Evolutionary conservation across 2,329 filamentous ascomycete species (phyloP).

Genomic region (Neodidymelliopsis sp.): DNA sequence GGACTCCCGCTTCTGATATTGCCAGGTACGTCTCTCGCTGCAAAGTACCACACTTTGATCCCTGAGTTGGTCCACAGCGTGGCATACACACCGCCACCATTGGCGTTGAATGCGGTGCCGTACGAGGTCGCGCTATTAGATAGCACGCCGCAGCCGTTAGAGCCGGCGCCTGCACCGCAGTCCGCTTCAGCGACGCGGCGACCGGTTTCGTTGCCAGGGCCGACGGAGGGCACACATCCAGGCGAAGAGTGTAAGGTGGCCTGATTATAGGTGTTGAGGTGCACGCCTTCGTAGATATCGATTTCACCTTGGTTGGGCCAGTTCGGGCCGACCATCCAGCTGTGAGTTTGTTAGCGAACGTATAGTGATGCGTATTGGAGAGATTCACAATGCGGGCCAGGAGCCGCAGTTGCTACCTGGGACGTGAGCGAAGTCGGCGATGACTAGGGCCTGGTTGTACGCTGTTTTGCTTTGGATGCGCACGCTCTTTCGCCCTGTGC

Average conservation of each 20-base stretch:
- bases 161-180: conserved; percentile 48
- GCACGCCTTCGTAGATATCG: conserved; percentile 48
- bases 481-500: conserved; percentile 46
- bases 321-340: conserved; percentile 50
- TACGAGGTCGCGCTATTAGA: conserved; percentile 41
- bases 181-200: conserved; percentile 38
- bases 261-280: conserved; percentile 47
- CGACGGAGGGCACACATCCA: conserved; percentile 44
- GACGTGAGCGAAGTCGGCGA: conserved; percentile 51
- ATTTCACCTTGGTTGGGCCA: conserved; percentile 52
- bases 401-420: conserved; percentile 48
- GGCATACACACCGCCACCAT: conserved; percentile 55
- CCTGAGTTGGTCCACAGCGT: conserved; percentile 51
- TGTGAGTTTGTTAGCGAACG: conserved; percentile 19
- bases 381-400: conserved; percentile 50
- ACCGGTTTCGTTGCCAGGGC: conserved; percentile 43
- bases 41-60: conserved; percentile 59
- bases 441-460: conserved; percentile 49
- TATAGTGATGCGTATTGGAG: no score
- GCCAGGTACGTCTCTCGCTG: conserved; percentile 49
- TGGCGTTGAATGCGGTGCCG: conserved; percentile 50
- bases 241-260: conserved; percentile 49
- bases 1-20: conserved; percentile 53
- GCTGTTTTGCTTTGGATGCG: conserved; percentile 47
- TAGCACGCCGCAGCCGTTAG: conserved; percentile 42